A percentile compares a stretch with the other conserved stretches of the same genome.
Evolutionary conservation across 1,284 basidiomycete species (phyloP).

Genomic region (Chondrostereum purpureum): DNA sequence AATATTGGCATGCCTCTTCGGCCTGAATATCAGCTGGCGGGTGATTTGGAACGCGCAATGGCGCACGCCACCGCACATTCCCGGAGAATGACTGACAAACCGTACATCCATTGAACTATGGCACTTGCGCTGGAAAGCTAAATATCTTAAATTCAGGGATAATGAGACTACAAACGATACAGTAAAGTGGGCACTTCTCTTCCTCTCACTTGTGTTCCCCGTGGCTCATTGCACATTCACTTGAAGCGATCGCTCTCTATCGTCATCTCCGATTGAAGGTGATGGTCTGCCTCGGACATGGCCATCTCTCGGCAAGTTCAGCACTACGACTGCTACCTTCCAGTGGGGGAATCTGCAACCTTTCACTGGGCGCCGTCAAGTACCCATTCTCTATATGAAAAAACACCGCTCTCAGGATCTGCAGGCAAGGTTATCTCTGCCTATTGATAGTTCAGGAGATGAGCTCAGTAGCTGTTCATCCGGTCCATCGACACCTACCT

Average conservation of each 20-base stretch:
- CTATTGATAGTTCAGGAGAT: neutral
- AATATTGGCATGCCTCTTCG: neutral
- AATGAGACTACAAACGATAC: too few relatives aligned
- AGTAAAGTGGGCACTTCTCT: too few relatives aligned
- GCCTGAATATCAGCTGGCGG: neutral
- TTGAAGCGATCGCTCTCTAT: neutral
- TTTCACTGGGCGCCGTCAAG: conserved; percentile 19
- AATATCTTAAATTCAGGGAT: too few relatives aligned
- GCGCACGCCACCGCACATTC: neutral
- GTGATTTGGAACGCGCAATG: neutral
- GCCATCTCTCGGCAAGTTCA: conserved; percentile 22
- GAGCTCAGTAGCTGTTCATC: neutral
- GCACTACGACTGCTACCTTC: conserved; percentile 28
- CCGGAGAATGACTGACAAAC: too few relatives aligned
- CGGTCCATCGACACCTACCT: neutral
- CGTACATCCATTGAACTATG: too few relatives aligned
- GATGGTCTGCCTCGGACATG: neutral
- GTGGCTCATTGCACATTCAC: too few relatives aligned
- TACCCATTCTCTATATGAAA: conserved; percentile 12
- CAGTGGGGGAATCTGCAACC: conserved; percentile 30
- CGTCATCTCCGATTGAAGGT: neutral
- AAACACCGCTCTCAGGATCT: neutral
- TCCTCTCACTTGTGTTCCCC: too few relatives aligned
- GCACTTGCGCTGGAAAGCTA: too few relatives aligned
- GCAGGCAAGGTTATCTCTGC: neutral